Conservation (phyloP, 1,139 yeast species). For the Kodamaea arcana region DNA sequence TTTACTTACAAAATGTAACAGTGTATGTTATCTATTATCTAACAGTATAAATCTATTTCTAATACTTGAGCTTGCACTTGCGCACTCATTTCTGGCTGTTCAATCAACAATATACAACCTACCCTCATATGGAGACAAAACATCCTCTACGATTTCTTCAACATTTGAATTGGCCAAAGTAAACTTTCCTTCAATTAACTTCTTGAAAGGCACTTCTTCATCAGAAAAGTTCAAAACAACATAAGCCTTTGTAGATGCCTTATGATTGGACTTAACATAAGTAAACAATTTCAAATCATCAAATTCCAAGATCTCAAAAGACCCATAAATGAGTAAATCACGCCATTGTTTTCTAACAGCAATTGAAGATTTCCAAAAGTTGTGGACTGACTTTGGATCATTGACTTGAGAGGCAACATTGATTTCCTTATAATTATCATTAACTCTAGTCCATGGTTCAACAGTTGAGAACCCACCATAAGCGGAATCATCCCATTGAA, state of each 20-base stretch:
- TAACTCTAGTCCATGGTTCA: conserved; percentile 54
- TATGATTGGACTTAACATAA: conserved; percentile 26
- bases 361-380: conserved; percentile 44
- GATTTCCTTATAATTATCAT: conserved; percentile 46
- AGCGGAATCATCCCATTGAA: conserved; percentile 49
- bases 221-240: conserved; percentile 45
- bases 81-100: too few relatives aligned
- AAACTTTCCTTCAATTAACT: conserved; percentile 26
- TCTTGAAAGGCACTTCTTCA: conserved; percentile 26
- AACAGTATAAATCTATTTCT: too few relatives aligned
- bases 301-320: conserved; percentile 36
- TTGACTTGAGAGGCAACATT: conserved; percentile 45
- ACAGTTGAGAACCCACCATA: conserved; percentile 49
- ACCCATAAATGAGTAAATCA: conserved; percentile 47
- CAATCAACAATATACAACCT: conserved; percentile 29
- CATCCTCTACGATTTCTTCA: conserved; percentile 17
- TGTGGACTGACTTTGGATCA: conserved; percentile 45
- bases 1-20: too few relatives aligned
- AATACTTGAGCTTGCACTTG: too few relatives aligned
- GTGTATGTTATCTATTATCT: not conserved
- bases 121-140: conserved; percentile 37
- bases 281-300: conserved; percentile 38
- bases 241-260: conserved; percentile 22
- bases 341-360: conserved; percentile 41
- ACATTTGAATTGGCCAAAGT: conserved; percentile 29